Evolutionary conservation across 164 flowering plant genomes (phyloP), one percentile per base, ranked within the genome.

Genomic region (Nymphaea colorata): DNA sequence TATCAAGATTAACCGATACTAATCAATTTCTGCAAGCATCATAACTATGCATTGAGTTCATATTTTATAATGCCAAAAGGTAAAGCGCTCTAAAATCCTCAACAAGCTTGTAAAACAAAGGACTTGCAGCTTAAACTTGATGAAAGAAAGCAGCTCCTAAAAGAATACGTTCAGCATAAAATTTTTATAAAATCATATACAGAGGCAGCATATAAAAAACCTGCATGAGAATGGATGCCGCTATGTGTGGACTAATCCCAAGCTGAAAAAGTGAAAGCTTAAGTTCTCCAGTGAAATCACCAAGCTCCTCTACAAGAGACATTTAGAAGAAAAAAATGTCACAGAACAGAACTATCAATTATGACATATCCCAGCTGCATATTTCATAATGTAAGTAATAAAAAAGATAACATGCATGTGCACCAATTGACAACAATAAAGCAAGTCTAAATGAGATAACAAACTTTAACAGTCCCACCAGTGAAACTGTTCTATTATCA

Each of bases 191-290:
- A 1, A 25, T 1, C 36, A 25, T 25, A 25, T 25, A 25, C 36
- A 25, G 36, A 25, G 36, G 36, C 36, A 25, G 36, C 41, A 61
- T 61, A 61, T 61, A n/a, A 55, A 41, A 61, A 68, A 92, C 99
- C 96, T 95, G 97, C 99, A 95, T 92, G 66, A 95, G 73, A 75
- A 95, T 92, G 41, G 98, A 95, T 74, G 98, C 96, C 69, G 79
- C 86, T 68, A 95, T 95, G 76, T 88, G 98, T 64, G 96, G 99
- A 78, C 99, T 86, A 74, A 95, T 83, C 62, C 99, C 99, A 69
- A 95, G 96, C 84, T 92, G 99, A 75, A 95, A 95, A 67, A 95
- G 77, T n/a, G 99, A 95, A 61, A 95, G 80, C 79, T 95, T 92
- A 66, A 95, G 88, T 76, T 86, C 97, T 57, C 85, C 74, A 3